Conservation (phyloP, 2,329 filamentous ascomycete genomes). For the Exserohilum rostratum region DNA sequence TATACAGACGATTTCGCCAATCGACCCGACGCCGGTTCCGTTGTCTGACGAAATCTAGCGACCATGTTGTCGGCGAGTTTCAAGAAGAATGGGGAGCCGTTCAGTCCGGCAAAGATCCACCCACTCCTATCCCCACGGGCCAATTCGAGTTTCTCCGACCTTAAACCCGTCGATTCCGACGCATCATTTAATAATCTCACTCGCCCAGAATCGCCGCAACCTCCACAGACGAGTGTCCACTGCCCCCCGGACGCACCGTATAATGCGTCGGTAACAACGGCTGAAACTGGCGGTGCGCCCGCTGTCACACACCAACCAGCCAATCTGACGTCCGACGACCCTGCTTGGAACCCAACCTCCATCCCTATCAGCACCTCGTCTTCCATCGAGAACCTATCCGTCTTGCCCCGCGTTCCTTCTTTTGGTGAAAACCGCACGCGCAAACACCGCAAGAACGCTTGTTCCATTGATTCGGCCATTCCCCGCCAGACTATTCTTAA, state of each 20-base stretch:
- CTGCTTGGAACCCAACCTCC: conserved; percentile 25
- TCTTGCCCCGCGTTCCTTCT: conserved; percentile 40
- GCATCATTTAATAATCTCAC: conserved; percentile 35
- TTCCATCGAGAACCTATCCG: conserved; percentile 45
- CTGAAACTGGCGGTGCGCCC: conserved; percentile 37
- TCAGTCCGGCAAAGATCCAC: conserved; percentile 42
- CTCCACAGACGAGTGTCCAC: conserved; percentile 33
- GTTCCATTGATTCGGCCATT: conserved; percentile 66
- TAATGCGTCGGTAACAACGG: conserved; percentile 40
- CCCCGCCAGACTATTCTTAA: conserved; percentile 84
- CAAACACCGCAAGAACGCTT: conserved; percentile 50
- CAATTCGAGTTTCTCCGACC: conserved; percentile 36
- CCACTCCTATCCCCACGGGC: conserved; percentile 44
- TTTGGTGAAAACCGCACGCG: conserved; percentile 47
- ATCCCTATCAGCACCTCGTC: conserved; percentile 38
- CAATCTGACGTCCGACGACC: conserved; percentile 36
- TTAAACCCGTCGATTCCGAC: conserved; percentile 40
- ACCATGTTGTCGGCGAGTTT: conserved; percentile 32
- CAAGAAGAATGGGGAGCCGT: conserved; percentile 40
- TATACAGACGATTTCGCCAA: conserved; percentile 4
- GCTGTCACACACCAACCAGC: conserved; percentile 24
- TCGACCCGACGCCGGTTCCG: not conserved
- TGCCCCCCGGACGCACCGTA: conserved; percentile 26
- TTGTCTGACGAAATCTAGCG: not conserved
- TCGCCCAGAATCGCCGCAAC: conserved; percentile 35